Evolutionary conservation across 345 rosid genomes (phyloP).

Genomic region (Microcos paniculata): DNA sequence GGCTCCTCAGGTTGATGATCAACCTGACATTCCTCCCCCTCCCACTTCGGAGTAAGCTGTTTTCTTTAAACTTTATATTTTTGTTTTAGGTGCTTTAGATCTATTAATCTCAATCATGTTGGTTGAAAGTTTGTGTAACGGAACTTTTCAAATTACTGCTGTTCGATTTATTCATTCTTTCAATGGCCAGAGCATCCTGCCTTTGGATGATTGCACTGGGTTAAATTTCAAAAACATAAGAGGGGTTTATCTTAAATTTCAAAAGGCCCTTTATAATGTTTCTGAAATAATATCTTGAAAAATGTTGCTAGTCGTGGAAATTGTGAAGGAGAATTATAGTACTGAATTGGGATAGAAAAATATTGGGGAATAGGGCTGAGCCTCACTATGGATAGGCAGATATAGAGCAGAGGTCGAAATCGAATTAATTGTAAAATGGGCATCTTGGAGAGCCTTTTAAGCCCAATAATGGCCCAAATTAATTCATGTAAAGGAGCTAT

Average conservation of each 20-base stretch:
- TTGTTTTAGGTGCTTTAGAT: conserved; percentile 14
- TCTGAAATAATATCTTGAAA: too few species aligned
- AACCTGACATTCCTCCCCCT: conserved; percentile 21
- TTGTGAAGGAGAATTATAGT: too few species aligned
- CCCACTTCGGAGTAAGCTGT: conserved; percentile 16
- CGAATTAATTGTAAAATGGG: too few species aligned
- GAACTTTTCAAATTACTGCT: conserved; percentile 9
- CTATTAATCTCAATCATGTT: conserved; percentile 18
- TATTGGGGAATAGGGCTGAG: too few species aligned
- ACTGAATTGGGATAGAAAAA: too few species aligned
- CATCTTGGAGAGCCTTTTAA: too few species aligned
- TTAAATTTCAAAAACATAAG: background rate
- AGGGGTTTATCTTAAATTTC: background rate
- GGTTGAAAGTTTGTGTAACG: conserved; percentile 16
- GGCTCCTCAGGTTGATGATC: conserved; percentile 42
- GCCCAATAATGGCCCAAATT: too few species aligned
- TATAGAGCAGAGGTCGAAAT: too few species aligned
- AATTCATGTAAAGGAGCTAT: too few species aligned
- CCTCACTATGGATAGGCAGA: too few species aligned
- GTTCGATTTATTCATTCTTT: conserved; percentile 42
- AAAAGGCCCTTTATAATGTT: too few species aligned
- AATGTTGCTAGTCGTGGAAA: too few species aligned
- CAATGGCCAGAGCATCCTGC: background rate
- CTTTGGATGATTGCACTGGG: background rate
- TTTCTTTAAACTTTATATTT: conserved; percentile 13